Conservation (phyloP, 495 filamentous ascomycete species). For the Annulohypoxylon nitens region DNA sequence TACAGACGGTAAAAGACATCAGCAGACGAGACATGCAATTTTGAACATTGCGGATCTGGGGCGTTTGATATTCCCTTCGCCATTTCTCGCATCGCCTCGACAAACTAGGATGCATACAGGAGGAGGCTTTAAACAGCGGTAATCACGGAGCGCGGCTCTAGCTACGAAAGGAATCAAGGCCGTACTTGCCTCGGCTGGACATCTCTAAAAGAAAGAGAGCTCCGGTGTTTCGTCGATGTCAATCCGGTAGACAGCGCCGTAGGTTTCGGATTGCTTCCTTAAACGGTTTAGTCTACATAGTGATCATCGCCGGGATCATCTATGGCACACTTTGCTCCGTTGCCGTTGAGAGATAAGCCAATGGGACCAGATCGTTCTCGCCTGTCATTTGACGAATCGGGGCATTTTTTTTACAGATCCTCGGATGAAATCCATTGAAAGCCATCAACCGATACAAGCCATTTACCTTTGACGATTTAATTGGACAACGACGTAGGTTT, state of each 20-base stretch:
- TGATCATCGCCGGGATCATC: constrained; percentile 36
- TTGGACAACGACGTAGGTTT: constrained; percentile 27
- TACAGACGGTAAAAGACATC: neutral
- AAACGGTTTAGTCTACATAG: constrained; percentile 26
- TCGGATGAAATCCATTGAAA: neutral
- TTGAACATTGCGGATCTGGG: constrained; percentile 25
- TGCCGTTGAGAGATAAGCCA: constrained; percentile 39
- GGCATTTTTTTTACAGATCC: constrained; percentile 34
- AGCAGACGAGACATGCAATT: constrained; percentile 17
- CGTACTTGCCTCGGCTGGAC: constrained; percentile 52
- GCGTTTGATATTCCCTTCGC: constrained; percentile 40
- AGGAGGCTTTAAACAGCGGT: constrained; percentile 37
- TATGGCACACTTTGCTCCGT: constrained; percentile 23
- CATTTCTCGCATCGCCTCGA: constrained; percentile 38
- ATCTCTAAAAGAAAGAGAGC: constrained; percentile 63
- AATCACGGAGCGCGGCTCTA: constrained; percentile 42
- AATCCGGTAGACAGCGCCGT: constrained; percentile 43
- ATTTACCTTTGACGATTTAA: neutral
- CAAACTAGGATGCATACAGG: constrained; percentile 28
- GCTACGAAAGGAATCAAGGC: constrained; percentile 49
- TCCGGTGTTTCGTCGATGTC: constrained; percentile 45
- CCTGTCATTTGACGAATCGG: constrained; percentile 40
- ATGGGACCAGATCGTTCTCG: constrained; percentile 20
- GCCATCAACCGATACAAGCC: neutral
- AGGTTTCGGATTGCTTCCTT: constrained; percentile 41